Conservation (phyloP, 768 basidiomycete genomes). For the Termitomyces sp. region DNA sequence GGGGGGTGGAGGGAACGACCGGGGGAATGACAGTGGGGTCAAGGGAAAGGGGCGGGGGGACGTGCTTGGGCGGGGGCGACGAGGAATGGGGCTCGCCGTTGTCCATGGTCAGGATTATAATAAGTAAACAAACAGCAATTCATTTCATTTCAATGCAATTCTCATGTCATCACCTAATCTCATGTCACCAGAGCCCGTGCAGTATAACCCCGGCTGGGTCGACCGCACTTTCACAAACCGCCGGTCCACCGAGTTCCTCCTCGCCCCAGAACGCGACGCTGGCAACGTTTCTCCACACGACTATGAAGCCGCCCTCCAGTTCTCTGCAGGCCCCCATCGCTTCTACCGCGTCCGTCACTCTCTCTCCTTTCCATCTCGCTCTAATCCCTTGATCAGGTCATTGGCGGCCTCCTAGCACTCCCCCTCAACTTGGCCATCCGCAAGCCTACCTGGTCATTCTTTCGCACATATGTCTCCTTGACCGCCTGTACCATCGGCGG, state of each 20-base stretch:
- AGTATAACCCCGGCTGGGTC: conserved; percentile 31
- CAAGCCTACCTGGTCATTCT: conserved; percentile 17
- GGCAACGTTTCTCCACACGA: conserved; percentile 48
- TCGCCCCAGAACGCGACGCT: conserved; percentile 47
- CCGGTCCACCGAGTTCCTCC: conserved; percentile 36
- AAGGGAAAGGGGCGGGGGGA: conserved; percentile 8
- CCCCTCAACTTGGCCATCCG: conserved; percentile 18
- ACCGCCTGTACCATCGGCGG: conserved; percentile 23
- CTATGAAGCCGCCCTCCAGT: conserved; percentile 48
- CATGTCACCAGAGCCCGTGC: conserved; percentile 10
- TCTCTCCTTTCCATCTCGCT: not conserved
- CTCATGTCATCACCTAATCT: not conserved
- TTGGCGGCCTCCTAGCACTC: conserved; percentile 8
- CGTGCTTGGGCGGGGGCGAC: not conserved
- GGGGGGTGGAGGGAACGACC: conserved; percentile 23
- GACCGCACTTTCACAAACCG: conserved; percentile 41
- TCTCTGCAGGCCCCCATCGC: conserved; percentile 44
- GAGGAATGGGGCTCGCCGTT: not conserved
- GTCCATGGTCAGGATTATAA: conserved; percentile 11
- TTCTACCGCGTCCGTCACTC: conserved; percentile 29
- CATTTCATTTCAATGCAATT: not conserved
- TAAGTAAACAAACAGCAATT: not conserved
- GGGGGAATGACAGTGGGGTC: conserved; percentile 6
- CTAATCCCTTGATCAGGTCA: conserved; percentile 6
- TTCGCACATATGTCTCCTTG: conserved; percentile 16